Percentiles rank a stretch among this genome's conserved stretches.
Conservation (phyloP, 179 eudicot species). For the Spinacia oleracea region DNA sequence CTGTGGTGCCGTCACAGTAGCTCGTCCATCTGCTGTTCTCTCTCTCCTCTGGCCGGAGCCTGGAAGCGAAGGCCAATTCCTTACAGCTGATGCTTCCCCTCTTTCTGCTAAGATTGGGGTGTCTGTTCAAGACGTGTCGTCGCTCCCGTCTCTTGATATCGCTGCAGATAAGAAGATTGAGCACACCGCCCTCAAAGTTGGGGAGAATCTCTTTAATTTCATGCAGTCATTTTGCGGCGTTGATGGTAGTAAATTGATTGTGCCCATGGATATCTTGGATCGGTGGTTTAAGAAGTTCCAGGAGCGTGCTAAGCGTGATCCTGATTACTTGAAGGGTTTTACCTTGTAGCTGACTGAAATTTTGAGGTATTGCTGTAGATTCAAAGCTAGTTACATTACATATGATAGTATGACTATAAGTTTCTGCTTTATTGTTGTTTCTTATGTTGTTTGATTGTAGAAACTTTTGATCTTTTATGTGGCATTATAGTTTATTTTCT, state of each 20-base stretch:
- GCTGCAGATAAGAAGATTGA: slow-evolving; percentile 76
- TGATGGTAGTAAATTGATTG: slow-evolving; percentile 79
- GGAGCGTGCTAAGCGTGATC: slow-evolving; percentile 88
- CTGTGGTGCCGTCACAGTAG: slow-evolving; percentile 73
- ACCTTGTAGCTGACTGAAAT: slow-evolving; percentile 42
- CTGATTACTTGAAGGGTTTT: slow-evolving; percentile 86
- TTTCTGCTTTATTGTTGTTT: neutral
- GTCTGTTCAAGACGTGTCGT: slow-evolving; percentile 73
- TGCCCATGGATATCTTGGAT: slow-evolving; percentile 90
- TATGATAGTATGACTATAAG: neutral
- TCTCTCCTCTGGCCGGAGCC: slow-evolving; percentile 86
- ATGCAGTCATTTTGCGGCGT: slow-evolving; percentile 98
- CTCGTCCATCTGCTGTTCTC: slow-evolving; percentile 86
- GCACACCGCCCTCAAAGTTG: slow-evolving; percentile 81
- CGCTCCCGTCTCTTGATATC: slow-evolving; percentile 74
- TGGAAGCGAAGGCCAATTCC: slow-evolving; percentile 47
- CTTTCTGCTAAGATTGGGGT: slow-evolving; percentile 84
- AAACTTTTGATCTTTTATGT: neutral
- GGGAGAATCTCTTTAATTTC: slow-evolving; percentile 89
- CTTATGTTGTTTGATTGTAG: slow-evolving; percentile 8
- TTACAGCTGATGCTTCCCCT: slow-evolving; percentile 57
- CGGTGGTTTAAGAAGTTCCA: slow-evolving; percentile 98
- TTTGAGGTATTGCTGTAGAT: slow-evolving; percentile 23
- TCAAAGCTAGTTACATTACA: neutral
- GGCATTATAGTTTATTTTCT: neutral